Conservation (phyloP, 2,329 filamentous ascomycete genomes). For the Xylariaceae sp. region DNA sequence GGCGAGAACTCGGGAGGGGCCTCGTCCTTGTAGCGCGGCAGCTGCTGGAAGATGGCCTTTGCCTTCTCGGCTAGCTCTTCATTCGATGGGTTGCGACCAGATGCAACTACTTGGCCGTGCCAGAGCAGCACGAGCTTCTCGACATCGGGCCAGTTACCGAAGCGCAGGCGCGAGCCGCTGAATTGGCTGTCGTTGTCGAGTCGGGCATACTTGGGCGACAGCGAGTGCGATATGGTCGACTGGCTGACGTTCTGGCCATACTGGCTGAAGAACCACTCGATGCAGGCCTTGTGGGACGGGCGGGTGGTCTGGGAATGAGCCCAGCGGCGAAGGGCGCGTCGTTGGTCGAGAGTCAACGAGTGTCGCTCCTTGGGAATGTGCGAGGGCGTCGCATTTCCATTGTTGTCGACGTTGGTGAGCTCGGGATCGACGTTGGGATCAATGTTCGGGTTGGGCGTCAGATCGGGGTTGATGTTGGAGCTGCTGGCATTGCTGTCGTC, state of each 20-base stretch:
- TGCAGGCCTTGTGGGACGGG: constrained; percentile 58
- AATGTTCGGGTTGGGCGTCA: constrained; percentile 1
- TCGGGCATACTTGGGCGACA: constrained; percentile 59
- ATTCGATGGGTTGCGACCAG: constrained; percentile 56
- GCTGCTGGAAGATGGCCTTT: constrained; percentile 53
- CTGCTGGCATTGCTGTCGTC: constrained; percentile 15
- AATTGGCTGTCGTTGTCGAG: constrained; percentile 59
- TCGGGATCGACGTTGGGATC: constrained; percentile 16
- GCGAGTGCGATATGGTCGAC: constrained; percentile 59
- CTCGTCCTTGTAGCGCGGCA: constrained; percentile 59
- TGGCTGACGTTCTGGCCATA: constrained; percentile 60
- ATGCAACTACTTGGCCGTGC: constrained; percentile 44
- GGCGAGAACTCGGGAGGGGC: constrained; percentile 58
- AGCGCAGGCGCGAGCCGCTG: constrained; percentile 58
- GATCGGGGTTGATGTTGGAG: constrained; percentile 10
- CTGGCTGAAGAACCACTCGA: constrained; percentile 57
- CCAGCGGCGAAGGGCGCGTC: constrained; percentile 57
- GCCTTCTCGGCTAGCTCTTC: constrained; percentile 61
- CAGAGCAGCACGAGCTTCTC: constrained; percentile 81
- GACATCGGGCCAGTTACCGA: constrained; percentile 62
- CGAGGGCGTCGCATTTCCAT: constrained; percentile 21
- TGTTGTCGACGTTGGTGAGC: constrained; percentile 19
- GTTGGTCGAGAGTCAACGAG: constrained; percentile 59
- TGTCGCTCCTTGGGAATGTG: constrained; percentile 48
- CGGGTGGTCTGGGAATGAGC: constrained; percentile 53